Base-by-base conservation (phyloP, 441 rosid genomes). In the Gossypium davidsonii region DNA sequence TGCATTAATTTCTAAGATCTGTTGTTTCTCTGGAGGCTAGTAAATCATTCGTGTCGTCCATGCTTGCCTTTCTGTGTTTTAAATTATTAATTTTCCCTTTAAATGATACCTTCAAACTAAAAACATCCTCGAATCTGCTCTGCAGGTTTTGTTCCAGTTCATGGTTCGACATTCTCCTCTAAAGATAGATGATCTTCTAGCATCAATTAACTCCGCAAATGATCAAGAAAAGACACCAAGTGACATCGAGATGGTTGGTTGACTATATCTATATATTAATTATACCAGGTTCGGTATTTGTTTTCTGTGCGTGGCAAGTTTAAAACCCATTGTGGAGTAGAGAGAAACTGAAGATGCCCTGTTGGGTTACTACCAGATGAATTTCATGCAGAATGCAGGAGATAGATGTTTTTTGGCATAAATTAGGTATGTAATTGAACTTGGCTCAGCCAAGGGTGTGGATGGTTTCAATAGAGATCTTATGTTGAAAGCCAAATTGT, bases 71-170 rank as follows among this genome's bases (percentile, higher is more conserved):
- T 10, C 53, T 70, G 62, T 55, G 26, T 70, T 11, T 67, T 53
- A 21, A 70, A 12, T 34, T 23, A 31, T 4, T 70, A 10, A 10
- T 70, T 66, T 67, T 23, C 7, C 1, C 57, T 67, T n/a, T 12
- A 46, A 46, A 9, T 21, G 51, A 66, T 39, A 7, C 3, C 14
- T n/a, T 66, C 67, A 57, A 53, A 28, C 65, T 67, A 66, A 61
- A 62, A 4, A 59, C 46, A 49, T 58, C 12, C 58, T 44, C 37
- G n/a, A 51, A 78, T 78, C 51, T 57, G 34, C 75, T 51, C 55
- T 81, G 81, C 84, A 94, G 99, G 80, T 94, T 64, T 67, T 92
- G 76, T 94, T 94, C 81, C 99, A 94, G 78, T 85, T 86, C 71
- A 76, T 79, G 42, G 97, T 85, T 52, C 83, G 98, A 52, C 89